Evolutionary conservation across 1,139 yeast genomes (phyloP).

Genomic region (Groenewaldozyma sp.): DNA sequence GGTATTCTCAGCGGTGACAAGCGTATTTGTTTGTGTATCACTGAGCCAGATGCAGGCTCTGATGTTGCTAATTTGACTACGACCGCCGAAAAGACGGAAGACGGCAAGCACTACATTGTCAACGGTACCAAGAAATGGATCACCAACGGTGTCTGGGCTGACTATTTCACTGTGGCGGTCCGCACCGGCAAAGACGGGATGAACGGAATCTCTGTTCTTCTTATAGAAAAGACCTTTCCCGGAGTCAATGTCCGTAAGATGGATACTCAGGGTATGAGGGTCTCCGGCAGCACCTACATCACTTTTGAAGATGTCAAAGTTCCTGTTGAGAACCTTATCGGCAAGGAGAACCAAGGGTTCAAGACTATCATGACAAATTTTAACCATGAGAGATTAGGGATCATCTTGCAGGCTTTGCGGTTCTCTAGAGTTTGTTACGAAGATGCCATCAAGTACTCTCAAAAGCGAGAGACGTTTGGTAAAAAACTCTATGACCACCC

Average conservation of each 20-base stretch:
- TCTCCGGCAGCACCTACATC: slow-evolving; percentile 34
- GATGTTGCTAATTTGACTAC: slow-evolving; percentile 37
- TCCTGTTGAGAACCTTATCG: slow-evolving; percentile 36
- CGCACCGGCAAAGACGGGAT: slow-evolving; percentile 36
- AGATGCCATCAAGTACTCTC: slow-evolving; percentile 36
- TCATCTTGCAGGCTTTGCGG: slow-evolving; percentile 33
- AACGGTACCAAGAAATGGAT: slow-evolving; percentile 40
- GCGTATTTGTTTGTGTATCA: slow-evolving; percentile 35
- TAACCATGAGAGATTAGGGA: slow-evolving; percentile 38
- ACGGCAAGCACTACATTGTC: slow-evolving; percentile 36
- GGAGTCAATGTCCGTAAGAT: slow-evolving; percentile 34
- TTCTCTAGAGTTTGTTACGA: slow-evolving; percentile 36
- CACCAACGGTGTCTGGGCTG: slow-evolving; percentile 37
- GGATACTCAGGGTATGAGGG: slow-evolving; percentile 34
- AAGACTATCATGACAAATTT: slow-evolving; percentile 38
- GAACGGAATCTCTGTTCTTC: slow-evolving; percentile 35
- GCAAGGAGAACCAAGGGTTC: slow-evolving; percentile 37
- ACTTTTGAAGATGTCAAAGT: slow-evolving; percentile 39
- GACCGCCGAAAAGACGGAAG: slow-evolving; percentile 31
- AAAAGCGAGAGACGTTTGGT: slow-evolving; percentile 37
- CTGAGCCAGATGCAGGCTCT: slow-evolving; percentile 38
- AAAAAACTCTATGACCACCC: slow-evolving; percentile 35
- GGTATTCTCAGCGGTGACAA: slow-evolving; percentile 31
- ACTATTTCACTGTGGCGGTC: slow-evolving; percentile 38
- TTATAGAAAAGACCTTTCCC: slow-evolving; percentile 33